Evolutionary conservation across 768 basidiomycete species (phyloP).

Genomic region (Sarcodon aspratus): DNA sequence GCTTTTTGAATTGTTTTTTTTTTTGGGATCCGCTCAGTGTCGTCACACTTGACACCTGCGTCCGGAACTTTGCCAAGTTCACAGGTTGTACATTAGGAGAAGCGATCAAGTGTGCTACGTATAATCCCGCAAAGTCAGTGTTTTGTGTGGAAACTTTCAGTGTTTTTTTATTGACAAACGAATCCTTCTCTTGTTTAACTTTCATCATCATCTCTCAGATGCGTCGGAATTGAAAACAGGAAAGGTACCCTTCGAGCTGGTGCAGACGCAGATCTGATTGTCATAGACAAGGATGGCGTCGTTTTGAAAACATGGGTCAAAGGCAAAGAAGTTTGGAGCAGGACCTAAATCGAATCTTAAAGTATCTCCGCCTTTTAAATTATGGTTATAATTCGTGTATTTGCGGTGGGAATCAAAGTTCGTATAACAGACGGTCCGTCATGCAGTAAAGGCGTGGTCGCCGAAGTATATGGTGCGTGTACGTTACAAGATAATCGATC

Average conservation of each 20-base stretch:
- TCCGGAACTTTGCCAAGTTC: slow-evolving; percentile 76
- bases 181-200: not conserved
- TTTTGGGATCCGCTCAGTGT: slow-evolving; percentile 32
- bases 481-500: no score
- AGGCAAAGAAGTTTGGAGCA: slow-evolving; percentile 63
- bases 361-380: no score
- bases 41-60: slow-evolving; percentile 73
- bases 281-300: slow-evolving; percentile 57
- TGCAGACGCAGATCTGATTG: slow-evolving; percentile 79
- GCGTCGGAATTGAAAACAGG: slow-evolving; percentile 64
- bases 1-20: not conserved
- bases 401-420: no score
- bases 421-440: no score
- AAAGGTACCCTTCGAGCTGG: slow-evolving; percentile 77
- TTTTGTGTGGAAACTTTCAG: not conserved
- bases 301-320: slow-evolving; percentile 68
- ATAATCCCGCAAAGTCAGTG: slow-evolving; percentile 68
- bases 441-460: no score
- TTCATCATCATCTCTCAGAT: slow-evolving; percentile 25
- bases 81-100: slow-evolving; percentile 76
- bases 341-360: not conserved
- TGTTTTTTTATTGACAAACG: no score
- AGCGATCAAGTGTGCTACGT: slow-evolving; percentile 79
- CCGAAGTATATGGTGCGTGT: no score
- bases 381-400: not conserved